A percentile compares a stretch with the other conserved stretches of the same genome.
Evolutionary conservation across 83 land plant genomes (phyloP).

Genomic region (Isoetes engelmannii): DNA sequence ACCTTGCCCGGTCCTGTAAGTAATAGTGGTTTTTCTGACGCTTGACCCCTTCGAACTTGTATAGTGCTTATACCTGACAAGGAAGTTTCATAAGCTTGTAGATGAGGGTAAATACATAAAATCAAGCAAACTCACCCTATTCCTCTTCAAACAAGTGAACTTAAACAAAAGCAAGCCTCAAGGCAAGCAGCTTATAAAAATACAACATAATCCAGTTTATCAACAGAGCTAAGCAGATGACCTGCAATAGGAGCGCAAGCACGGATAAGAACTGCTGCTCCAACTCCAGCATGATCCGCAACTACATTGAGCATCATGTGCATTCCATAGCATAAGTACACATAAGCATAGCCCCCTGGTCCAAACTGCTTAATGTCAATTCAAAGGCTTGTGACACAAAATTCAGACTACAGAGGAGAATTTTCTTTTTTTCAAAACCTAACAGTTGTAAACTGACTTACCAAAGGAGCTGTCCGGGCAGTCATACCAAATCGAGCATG

Average conservation of each 20-base stretch:
- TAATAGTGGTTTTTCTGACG: slow-evolving; percentile 73
- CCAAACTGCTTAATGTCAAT: slow-evolving; percentile 58
- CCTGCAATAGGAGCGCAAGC: slow-evolving; percentile 92
- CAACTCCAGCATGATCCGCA: slow-evolving; percentile 82
- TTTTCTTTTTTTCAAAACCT: background rate
- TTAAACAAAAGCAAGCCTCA: background rate
- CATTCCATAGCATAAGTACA: slow-evolving; percentile 88
- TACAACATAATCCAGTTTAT: background rate
- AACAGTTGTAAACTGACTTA: slow-evolving; percentile 25
- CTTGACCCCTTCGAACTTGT: slow-evolving; percentile 62
- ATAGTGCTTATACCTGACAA: slow-evolving; percentile 70
- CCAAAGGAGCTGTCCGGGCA: slow-evolving; percentile 86
- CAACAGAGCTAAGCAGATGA: slow-evolving; percentile 21
- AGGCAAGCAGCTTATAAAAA: no score
- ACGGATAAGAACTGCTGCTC: slow-evolving; percentile 84
- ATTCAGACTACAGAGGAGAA: background rate
- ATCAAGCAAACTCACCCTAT: background rate
- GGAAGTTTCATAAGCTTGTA: background rate
- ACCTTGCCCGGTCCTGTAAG: slow-evolving; percentile 99
- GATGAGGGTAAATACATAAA: background rate
- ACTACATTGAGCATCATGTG: slow-evolving; percentile 92
- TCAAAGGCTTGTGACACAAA: slow-evolving; percentile 1
- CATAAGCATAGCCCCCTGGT: slow-evolving; percentile 94
- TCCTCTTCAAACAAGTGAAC: no score
- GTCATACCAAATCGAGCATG: slow-evolving; percentile 89